These are phyloP conservation scores for Suillus americanus DNA, from an alignment of 768 basidiomycete species.

Conservation along the genomic window DNA sequence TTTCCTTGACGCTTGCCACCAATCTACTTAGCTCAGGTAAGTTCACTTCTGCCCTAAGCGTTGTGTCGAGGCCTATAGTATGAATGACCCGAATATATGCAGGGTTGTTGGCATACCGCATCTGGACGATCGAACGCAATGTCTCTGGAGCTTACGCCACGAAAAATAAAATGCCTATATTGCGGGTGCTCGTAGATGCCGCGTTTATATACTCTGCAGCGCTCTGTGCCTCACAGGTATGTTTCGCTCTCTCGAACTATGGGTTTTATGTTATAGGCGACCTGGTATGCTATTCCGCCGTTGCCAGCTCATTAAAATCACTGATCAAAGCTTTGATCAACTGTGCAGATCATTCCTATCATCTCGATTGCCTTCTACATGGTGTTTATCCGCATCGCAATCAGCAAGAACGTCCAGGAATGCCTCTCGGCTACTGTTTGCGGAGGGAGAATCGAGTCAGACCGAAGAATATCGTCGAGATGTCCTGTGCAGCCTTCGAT, in stretches of 20 bases:
- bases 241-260: neutral
- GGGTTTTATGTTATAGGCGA: neutral
- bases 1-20: conserved; percentile 6
- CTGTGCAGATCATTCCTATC: neutral
- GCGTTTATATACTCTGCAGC: neutral
- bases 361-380: neutral
- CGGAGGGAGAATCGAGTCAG: neutral
- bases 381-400: neutral
- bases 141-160: neutral
- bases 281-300: neutral
- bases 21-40: neutral
- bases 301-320: neutral
- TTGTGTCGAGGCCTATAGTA: neutral
- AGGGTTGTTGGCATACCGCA: conserved; percentile 8
- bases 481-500: neutral
- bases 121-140: neutral
- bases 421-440: neutral
- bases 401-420: neutral
- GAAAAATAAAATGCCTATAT: neutral
- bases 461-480: neutral
- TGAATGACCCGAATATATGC: neutral
- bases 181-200: neutral
- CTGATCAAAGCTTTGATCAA: neutral
- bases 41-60: neutral
- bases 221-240: neutral